Base-by-base conservation (phyloP, 2,329 filamentous ascomycete genomes). In the Talaromyces marneffei region DNA sequence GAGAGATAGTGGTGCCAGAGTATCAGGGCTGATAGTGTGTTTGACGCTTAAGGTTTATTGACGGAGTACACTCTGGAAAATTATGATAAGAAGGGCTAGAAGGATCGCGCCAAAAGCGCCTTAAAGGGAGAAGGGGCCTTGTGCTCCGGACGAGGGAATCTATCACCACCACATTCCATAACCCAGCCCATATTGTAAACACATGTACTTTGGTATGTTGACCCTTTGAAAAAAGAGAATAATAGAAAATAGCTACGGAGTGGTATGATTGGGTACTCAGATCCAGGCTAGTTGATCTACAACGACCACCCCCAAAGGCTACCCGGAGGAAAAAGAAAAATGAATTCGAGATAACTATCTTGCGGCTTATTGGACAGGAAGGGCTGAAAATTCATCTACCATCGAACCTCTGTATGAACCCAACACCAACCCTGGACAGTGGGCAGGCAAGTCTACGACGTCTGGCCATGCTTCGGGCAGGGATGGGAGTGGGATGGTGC, bases 291-390 rank as follows among this genome's bases (percentile, higher is more conserved):
- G 27, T 50, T 56, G 54, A 57, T 57, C 54, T 57, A n/a, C 54
- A 44, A 39, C n/a, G 14, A 16, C 25, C 33, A 55, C 33, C n/a
- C 37, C n/a, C 16, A 42, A 46, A 18, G 46, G 23, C 39, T 25
- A 54, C 52, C 6, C 23, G 18, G 33, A 27, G 52, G n/a, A 39
- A 33, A 54, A 23, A 54, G 52, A 18, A 27, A 40, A 14, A n/a
- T n/a, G 10, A 55, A 40, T 39, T 40, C 25, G 25, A 55, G 60
- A 62, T 62, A 62, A 62, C 55, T 18, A 59, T 62, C 20, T 40
- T 10, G 27, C 33, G 42, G 12, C 16, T 31, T 31, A 62, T 62
- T 62, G 60, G 60, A 56, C 42, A 14, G 29, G 29, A 52, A 50
- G 27, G 4, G 2, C n/a, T 12, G 29, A 4, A 33, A 52, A 52